These are phyloP conservation scores for Chaetomidium leptoderma DNA, from an alignment of 495 filamentous ascomycete species.

Conservation along the genomic window DNA sequence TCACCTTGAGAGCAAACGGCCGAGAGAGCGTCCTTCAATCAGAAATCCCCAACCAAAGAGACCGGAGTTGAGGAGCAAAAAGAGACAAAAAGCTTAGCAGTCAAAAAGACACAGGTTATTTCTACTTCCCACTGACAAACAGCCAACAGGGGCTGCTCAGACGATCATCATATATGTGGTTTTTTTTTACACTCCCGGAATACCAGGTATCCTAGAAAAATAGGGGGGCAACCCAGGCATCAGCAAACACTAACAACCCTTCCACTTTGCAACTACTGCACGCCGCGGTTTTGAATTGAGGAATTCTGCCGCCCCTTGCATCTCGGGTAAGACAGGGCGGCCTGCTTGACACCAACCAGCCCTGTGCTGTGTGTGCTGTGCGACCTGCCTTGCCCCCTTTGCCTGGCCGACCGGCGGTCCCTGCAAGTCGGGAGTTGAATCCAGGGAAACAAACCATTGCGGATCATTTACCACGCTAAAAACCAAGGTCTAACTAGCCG, in stretches of 20 bases:
- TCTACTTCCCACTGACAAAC: background rate
- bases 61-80: background rate
- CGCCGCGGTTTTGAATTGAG: conserved; percentile 7
- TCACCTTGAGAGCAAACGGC: conserved; percentile 1
- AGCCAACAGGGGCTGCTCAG: background rate
- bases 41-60: background rate
- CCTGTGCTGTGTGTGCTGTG: too few relatives aligned
- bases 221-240: background rate
- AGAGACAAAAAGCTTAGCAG: background rate
- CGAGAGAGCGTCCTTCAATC: background rate
- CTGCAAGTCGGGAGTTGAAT: conserved; percentile 1
- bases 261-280: background rate
- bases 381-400: background rate
- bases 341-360: background rate
- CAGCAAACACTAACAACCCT: background rate
- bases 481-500: background rate
- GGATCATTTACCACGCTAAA: background rate
- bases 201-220: conserved; percentile 1
- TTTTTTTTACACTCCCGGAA: background rate
- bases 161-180: background rate
- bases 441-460: background rate
- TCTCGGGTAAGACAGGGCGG: background rate
- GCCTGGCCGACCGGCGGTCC: background rate
- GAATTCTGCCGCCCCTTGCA: conserved; percentile 1
- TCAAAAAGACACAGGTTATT: background rate